A percentile compares a stretch with the other conserved stretches of the same genome.
Evolutionary conservation across 176 grass and related monocot genomes (phyloP).

Genomic region (Guadua angustifolia): DNA sequence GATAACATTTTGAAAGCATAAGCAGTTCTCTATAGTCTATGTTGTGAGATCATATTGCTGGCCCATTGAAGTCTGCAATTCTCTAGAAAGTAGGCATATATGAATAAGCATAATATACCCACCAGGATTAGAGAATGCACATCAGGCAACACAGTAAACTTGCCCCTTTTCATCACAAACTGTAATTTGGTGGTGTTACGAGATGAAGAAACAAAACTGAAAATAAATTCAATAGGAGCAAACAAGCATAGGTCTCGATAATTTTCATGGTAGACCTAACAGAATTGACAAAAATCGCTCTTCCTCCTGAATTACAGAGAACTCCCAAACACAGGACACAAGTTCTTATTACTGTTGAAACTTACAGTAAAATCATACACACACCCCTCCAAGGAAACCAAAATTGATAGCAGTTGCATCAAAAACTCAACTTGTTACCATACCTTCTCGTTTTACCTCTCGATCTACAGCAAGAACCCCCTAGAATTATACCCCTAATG

Average conservation of each 20-base stretch:
- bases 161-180: neutral
- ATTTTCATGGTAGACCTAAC: slow-evolving; percentile 29
- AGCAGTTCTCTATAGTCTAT: neutral
- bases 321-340: slow-evolving; percentile 24
- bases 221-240: neutral
- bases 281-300: slow-evolving; percentile 30
- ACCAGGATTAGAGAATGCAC: neutral
- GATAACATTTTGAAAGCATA: slow-evolving; percentile 17
- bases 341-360: slow-evolving; percentile 48
- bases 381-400: neutral
- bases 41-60: neutral
- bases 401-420: slow-evolving; percentile 57
- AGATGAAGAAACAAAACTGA: slow-evolving; percentile 3
- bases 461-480: slow-evolving; percentile 39
- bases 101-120: neutral
- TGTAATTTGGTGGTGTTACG: neutral
- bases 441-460: slow-evolving; percentile 25
- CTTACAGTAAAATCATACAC: slow-evolving; percentile 20
- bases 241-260: neutral
- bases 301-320: slow-evolving; percentile 44
- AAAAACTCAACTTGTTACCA: slow-evolving; percentile 38
- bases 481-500: slow-evolving; percentile 48
- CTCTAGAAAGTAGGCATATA: slow-evolving; percentile 8
- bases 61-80: slow-evolving; percentile 13
- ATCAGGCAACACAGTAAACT: slow-evolving; percentile 4